These are phyloP conservation scores for Elymus sibiricus DNA, from an alignment of 176 grass and related monocot species.

Conservation along the genomic window DNA sequence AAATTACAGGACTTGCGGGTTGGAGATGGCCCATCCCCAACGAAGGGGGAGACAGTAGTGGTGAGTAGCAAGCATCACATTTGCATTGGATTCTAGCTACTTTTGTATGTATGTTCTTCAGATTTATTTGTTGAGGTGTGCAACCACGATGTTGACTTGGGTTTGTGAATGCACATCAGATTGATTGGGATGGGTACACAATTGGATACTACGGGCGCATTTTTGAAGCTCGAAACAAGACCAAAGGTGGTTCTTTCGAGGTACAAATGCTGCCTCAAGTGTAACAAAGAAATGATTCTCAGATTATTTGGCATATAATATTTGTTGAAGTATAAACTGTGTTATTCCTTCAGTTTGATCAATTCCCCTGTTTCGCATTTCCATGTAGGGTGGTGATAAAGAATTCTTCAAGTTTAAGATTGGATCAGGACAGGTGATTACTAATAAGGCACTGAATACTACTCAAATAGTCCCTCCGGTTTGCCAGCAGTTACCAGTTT, in stretches of 20 bases:
- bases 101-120: no score
- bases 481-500: no score
- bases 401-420: constrained; percentile 91
- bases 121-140: constrained; percentile 3
- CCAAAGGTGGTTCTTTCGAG: constrained; percentile 98
- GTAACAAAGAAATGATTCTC: neutral
- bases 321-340: no score
- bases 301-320: no score
- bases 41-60: constrained; percentile 76
- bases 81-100: constrained; percentile 3
- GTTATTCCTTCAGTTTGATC: no score
- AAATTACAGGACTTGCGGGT: constrained; percentile 72
- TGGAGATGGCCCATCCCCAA: constrained; percentile 71
- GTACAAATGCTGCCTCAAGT: constrained; percentile 30
- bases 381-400: constrained; percentile 87
- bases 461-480: no score
- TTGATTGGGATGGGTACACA: constrained; percentile 99
- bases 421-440: constrained; percentile 77
- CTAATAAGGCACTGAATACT: constrained; percentile 4
- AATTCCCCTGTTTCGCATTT: constrained; percentile 8
- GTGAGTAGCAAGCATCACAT: constrained; percentile 53
- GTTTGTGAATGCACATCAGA: constrained; percentile 54
- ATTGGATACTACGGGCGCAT: constrained; percentile 99
- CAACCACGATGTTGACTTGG: constrained; percentile 35
- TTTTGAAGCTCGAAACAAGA: constrained; percentile 98